Evolutionary conservation across 2,329 filamentous ascomycete species (phyloP), one percentile per base, ranked within the genome.

Genomic region (Lachnellula occidentalis): DNA sequence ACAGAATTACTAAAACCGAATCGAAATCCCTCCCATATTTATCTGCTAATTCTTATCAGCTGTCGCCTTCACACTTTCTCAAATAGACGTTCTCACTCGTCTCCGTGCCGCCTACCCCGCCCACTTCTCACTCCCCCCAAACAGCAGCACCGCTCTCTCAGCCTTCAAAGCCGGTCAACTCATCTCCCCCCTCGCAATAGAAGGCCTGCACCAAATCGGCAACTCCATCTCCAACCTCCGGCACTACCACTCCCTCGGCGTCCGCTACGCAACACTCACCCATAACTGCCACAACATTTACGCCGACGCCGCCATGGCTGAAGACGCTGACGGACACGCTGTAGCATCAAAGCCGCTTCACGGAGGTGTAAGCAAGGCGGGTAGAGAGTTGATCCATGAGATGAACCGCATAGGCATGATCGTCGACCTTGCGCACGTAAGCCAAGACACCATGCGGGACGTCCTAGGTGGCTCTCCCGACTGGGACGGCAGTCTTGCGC

Each of bases 391-490:
- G 0, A 76, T 97, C 45, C 76, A 77, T 36, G 92, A 97, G 74
- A 96, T 97, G 92, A 97, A 96, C 69, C 82, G 92, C 3, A 76
- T 96, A 2, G 92, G 92, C 24, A 91, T 96, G 85, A 83, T 96
- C n/a, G 88, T 97, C 41, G 92, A 96, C 68, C 77, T 96, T 36
- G 80, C 88, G 6, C 92, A 96, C 70, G 83, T 85, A 22, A 79
- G 87, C 63, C 80, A 82, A 54, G 87, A 92, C 56, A 96, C 92
- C 0, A 94, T 95, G 89, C 74, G 84, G 6, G 88, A 96, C 64
- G 88, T 92, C 0, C 79, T 96, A 0, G 82, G 82, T 5, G 85
- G 78, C 14, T 69, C 73, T 2, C 70, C 69, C 21, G 75, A 77
- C 19, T 92, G 87, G 87, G 69, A 73, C 5, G 88, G 89, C 6